Evolutionary conservation across 306 rosid genomes (phyloP).

Genomic region (Ochetophila trinervis): DNA sequence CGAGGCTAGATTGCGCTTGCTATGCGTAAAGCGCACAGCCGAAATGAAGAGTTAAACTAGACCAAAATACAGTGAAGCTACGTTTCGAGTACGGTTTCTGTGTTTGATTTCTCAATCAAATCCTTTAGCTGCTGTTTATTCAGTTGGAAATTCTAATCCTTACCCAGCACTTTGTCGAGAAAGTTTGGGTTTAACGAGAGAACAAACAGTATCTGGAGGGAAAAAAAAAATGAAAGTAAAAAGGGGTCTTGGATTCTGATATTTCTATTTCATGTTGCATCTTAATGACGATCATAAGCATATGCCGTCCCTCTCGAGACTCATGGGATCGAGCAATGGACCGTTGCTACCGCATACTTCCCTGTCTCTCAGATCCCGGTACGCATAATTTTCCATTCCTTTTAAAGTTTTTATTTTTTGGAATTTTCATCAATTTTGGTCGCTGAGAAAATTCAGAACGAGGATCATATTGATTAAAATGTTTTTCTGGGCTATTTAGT

Average conservation of each 20-base stretch:
- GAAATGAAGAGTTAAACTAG: no score
- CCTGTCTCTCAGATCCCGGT: conserved; percentile 91
- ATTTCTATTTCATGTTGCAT: neutral
- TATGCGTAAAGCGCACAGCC: no score
- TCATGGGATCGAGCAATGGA: conserved; percentile 48
- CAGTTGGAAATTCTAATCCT: no score
- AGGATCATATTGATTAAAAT: neutral
- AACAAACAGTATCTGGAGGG: neutral
- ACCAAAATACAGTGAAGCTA: no score
- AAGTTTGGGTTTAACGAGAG: neutral
- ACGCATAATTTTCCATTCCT: conserved; percentile 1
- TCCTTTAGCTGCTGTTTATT: no score
- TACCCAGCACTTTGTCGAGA: conserved; percentile 4
- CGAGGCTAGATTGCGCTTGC: neutral
- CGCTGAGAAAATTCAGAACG: conserved; percentile 13
- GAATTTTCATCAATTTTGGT: conserved; percentile 9
- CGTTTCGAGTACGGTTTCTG: no score
- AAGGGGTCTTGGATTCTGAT: conserved; percentile 2
- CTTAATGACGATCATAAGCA: conserved; percentile 46
- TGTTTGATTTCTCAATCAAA: no score
- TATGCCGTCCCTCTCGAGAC: conserved; percentile 36
- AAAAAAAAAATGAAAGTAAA: neutral
- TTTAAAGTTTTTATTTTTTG: neutral
- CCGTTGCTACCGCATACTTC: conserved; percentile 44
- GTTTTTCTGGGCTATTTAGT: neutral